Base-by-base conservation (phyloP, 2,329 filamentous ascomycete species). In the Davidsoniella neocaledoniae region DNA sequence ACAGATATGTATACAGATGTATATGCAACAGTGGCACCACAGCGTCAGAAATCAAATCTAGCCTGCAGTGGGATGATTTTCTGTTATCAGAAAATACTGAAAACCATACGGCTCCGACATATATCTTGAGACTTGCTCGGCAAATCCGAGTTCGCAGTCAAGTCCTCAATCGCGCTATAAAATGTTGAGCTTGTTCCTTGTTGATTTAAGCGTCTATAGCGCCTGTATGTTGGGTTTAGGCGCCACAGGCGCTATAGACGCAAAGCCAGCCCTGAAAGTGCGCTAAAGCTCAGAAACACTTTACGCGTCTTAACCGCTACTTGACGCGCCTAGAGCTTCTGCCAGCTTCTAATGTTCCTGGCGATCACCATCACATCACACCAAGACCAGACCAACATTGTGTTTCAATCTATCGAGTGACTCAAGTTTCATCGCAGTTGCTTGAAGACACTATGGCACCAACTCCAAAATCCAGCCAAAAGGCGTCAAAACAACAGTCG, bases 401-500 rank as follows among this genome's bases (percentile, higher is more conserved):
- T 12, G 29, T 12, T 33, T 33, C 29, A 33, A 33, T 12, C 29
- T 4, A 33, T 33, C 29, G 12, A 33, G 29, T 9, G 29, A 33
- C 29, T 10, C 8, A 33, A 33, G 12, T 33, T 33, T 33, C 29
- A 33, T 33, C 12, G 23, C 25, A 36, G 8, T 17, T 16, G 16
- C 26, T 10, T 2, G 5, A 43, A 16, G 43, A 23, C 21, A 53
- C 41, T 33, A 66, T 66, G 64, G 57, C 64, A 17, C 63, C 64
- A 8, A 49, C 57, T 39, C 52, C 68, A 1, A 69, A 68, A 47
- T 56, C 66, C 0, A 48, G 42, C 17, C 57, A 65, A 25, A 66
- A 62, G 49, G 36, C 44, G 8, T 83, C 82, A 64, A 84, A 81
- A 58, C 86, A 95, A 60, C 76, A 81, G 56, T 85, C 86, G 1